These are phyloP conservation scores for Botrytis sinoallii DNA, from an alignment of 2,329 filamentous ascomycete species.

Conservation along the genomic window DNA sequence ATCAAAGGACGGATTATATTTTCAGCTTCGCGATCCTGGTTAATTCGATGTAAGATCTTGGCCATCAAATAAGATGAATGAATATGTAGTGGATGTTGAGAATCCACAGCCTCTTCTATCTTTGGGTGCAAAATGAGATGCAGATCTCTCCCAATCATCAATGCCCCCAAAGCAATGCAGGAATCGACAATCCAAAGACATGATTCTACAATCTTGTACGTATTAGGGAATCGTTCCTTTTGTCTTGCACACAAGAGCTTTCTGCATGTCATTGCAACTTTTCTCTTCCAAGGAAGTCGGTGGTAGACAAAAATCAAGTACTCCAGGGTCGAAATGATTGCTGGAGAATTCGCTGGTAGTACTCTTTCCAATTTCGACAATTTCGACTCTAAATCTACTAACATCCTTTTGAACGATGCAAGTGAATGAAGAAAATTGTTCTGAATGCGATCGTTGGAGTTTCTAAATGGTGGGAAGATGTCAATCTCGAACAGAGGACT, in stretches of 20 bases:
- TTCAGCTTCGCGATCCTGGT: neutral
- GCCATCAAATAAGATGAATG: neutral
- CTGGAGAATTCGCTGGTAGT: neutral
- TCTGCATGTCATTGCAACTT: neutral
- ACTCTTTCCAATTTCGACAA: neutral
- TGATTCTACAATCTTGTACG: neutral
- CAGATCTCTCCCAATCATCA: neutral
- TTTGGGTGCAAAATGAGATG: neutral
- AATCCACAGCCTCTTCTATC: neutral
- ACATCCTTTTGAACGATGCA: neutral
- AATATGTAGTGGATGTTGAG: neutral
- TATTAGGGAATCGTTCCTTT: neutral
- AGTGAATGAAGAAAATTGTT: neutral
- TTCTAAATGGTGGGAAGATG: neutral
- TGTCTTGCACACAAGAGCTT: neutral
- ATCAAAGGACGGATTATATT: neutral
- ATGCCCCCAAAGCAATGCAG: fast-evolving
- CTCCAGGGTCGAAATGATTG: neutral
- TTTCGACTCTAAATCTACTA: fast-evolving
- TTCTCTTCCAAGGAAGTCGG: fast-evolving
- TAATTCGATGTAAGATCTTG: fast-evolving
- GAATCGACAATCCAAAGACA: neutral
- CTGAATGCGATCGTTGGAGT: neutral
- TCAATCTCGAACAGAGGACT: neutral
- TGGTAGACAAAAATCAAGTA: neutral